Evolutionary conservation across 441 rosid species (phyloP).

Genomic region (Jatropha podagrica): DNA sequence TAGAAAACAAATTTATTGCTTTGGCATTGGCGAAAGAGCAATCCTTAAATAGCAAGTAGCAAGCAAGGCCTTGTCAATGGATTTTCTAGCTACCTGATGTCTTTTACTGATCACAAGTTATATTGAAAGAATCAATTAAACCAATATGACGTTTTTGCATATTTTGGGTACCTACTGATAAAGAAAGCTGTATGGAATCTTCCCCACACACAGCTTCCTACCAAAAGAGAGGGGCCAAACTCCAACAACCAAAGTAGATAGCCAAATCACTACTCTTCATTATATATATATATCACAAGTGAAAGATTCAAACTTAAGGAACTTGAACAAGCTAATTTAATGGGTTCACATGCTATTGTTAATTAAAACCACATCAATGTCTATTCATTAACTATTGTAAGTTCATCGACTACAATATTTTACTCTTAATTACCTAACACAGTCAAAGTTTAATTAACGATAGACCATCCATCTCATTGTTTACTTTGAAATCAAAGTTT

Average conservation of each 20-base stretch:
- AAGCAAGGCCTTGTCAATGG: conserved; percentile 21
- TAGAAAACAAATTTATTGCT: background rate
- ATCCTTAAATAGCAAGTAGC: conserved; percentile 15
- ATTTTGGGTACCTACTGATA: conserved; percentile 21
- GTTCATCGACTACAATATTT: too few relatives aligned
- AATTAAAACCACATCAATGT: background rate
- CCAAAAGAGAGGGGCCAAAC: conserved; percentile 26
- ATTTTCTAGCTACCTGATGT: conserved; percentile 20
- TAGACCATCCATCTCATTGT: too few relatives aligned
- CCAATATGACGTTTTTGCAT: conserved; percentile 24
- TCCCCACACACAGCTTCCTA: conserved; percentile 23
- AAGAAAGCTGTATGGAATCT: conserved; percentile 46
- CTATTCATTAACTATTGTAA: background rate
- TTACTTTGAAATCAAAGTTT: too few relatives aligned
- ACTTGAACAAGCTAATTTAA: background rate
- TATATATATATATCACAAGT: background rate
- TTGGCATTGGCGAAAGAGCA: conserved; percentile 14
- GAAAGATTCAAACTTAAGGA: background rate
- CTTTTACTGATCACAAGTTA: conserved; percentile 27
- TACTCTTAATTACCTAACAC: too few relatives aligned
- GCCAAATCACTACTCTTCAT: background rate
- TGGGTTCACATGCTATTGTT: background rate
- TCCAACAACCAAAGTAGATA: conserved; percentile 15
- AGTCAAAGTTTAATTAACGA: too few relatives aligned
- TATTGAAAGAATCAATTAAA: conserved; percentile 28